A percentile compares a stretch with the other conserved stretches of the same genome.
phyloP scores from a whole-genome alignment of 2,329 filamentous ascomycete species.

The Aureobasidium mangrovei region DNA sequence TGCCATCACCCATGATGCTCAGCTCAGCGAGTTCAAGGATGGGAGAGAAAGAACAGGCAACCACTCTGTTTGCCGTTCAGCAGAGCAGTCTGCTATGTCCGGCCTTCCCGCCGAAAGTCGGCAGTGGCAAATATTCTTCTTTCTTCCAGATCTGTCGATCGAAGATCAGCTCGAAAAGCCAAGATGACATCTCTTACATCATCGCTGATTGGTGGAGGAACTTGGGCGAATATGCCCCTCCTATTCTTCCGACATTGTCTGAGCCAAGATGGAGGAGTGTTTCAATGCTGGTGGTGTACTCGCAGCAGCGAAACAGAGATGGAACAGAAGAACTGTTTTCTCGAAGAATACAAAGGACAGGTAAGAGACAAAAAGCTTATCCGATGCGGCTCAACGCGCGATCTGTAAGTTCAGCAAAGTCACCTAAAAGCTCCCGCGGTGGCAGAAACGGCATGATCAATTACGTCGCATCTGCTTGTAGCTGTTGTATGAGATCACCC shows the following conservation, averaged over 20 bases:
- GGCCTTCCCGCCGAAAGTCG: not conserved
- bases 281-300: not conserved
- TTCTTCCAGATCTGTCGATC: not conserved
- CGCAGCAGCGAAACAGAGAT: not conserved
- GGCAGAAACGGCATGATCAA: conserved; percentile 8
- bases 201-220: conserved; percentile 8
- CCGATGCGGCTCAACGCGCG: not conserved
- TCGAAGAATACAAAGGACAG: not conserved
- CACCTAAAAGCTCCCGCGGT: conserved; percentile 1
- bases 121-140: not conserved
- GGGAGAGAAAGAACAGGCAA: not conserved
- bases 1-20: not conserved
- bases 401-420: not conserved
- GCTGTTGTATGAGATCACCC: conserved; percentile 11
- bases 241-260: not conserved
- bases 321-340: not conserved
- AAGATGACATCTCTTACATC: conserved; percentile 8
- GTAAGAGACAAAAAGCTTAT: not conserved
- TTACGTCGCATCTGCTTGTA: conserved; percentile 10
- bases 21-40: not conserved
- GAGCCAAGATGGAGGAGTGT: not conserved
- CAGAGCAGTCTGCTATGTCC: not conserved
- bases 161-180: conserved; percentile 3
- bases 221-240: conserved; percentile 9
- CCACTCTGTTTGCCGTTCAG: too few species aligned